These are phyloP conservation scores for Leucocoprinus birnbaumii DNA, from an alignment of 768 basidiomycete genomes.

Conservation along the genomic window DNA sequence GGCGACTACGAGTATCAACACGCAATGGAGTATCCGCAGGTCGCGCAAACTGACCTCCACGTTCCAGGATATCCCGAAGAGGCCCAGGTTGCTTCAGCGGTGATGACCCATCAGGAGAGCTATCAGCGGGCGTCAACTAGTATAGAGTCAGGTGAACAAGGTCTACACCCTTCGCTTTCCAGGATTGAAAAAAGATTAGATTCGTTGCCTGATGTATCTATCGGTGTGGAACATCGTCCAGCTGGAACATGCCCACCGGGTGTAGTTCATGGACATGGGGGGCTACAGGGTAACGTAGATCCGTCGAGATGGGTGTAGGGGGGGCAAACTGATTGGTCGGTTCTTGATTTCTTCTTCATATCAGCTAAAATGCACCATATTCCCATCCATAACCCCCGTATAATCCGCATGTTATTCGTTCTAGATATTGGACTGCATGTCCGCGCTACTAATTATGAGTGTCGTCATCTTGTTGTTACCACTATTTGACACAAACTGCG, in stretches of 20 bases:
- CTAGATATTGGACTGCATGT: too few species aligned
- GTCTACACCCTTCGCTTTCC: slow-evolving; percentile 5
- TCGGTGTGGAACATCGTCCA: background rate
- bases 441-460: too few species aligned
- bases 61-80: background rate
- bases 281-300: background rate
- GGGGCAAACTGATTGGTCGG: background rate
- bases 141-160: slow-evolving; percentile 1
- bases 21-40: background rate
- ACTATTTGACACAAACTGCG: too few species aligned
- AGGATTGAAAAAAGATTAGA: slow-evolving; percentile 1
- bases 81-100: background rate
- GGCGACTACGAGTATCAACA: background rate
- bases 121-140: background rate
- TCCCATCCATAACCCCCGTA: background rate
- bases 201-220: background rate
- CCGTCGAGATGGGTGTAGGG: background rate
- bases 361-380: background rate
- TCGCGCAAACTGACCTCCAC: background rate
- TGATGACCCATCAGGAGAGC: background rate
- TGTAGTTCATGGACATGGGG: background rate
- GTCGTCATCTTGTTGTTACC: too few species aligned
- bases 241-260: background rate
- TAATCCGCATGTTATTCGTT: too few species aligned
- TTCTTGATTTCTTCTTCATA: background rate